Percentiles rank a stretch among this genome's conserved stretches.
Conservation (phyloP, 768 basidiomycete species). For the Hygrophorus pudorinus region DNA sequence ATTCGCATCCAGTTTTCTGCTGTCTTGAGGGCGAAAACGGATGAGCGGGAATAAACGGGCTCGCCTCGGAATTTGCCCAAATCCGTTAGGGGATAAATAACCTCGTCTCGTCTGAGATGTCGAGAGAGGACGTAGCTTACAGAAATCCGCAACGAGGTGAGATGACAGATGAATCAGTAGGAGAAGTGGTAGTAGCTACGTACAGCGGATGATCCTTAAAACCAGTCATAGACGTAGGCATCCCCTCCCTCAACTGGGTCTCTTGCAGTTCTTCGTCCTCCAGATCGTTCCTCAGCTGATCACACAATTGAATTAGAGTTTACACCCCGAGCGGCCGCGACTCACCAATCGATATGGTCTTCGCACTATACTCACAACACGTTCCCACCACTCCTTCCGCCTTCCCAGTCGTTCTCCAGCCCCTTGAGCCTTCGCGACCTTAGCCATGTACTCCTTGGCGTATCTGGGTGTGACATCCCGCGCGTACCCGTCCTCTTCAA, state of each 20-base stretch:
- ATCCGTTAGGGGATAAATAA: conserved; percentile 71
- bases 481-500: conserved; percentile 90
- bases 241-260: conserved; percentile 75
- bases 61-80: conserved; percentile 91
- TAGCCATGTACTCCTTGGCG: conserved; percentile 69
- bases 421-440: conserved; percentile 71
- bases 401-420: conserved; percentile 46
- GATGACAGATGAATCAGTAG: not conserved
- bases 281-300: conserved; percentile 80
- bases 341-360: conserved; percentile 79
- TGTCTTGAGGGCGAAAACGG: conserved; percentile 80
- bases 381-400: conserved; percentile 80
- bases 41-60: conserved; percentile 77
- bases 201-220: conserved; percentile 96
- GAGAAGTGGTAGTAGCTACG: conserved; percentile 14
- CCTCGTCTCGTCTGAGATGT: conserved; percentile 82
- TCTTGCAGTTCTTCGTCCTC: conserved; percentile 84
- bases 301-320: conserved; percentile 12
- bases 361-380: conserved; percentile 48
- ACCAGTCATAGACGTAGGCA: conserved; percentile 83
- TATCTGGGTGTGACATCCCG: conserved; percentile 90
- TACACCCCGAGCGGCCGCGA: conserved; percentile 6
- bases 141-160: not conserved
- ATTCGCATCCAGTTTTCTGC: conserved; percentile 91
- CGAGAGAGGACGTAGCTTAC: conserved; percentile 72